Conservation (phyloP, 1,284 basidiomycete species). For the Clitocybe nebularis region DNA sequence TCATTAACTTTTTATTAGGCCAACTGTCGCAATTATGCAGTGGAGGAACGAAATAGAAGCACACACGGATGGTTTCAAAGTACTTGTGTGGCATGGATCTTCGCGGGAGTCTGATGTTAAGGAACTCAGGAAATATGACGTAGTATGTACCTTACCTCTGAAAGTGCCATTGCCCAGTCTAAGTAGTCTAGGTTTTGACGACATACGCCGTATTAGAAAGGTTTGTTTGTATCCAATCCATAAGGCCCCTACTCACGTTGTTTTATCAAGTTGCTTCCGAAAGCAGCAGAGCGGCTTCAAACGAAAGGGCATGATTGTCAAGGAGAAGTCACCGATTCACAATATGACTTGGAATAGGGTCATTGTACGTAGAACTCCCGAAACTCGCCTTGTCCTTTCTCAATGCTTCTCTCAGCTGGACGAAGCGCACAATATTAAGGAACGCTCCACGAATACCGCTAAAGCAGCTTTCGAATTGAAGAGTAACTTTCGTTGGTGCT, state of each 20-base stretch:
- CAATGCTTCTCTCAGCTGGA: constrained; percentile 61
- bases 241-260: neutral
- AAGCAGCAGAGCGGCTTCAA: constrained; percentile 93
- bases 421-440: constrained; percentile 98
- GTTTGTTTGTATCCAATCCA: constrained; percentile 15
- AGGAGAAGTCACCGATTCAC: constrained; percentile 88
- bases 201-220: constrained; percentile 86
- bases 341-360: constrained; percentile 84
- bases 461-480: constrained; percentile 92
- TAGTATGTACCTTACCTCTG: constrained; percentile 52
- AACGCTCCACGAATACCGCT: constrained; percentile 92
- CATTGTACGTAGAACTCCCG: constrained; percentile 38
- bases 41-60: constrained; percentile 94
- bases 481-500: constrained; percentile 87
- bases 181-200: constrained; percentile 50
- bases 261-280: constrained; percentile 70
- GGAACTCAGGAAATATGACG: constrained; percentile 82
- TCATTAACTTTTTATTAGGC: constrained; percentile 38
- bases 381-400: constrained; percentile 3
- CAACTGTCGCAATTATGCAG: constrained; percentile 97
- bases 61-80: constrained; percentile 76
- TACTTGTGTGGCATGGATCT: constrained; percentile 91
- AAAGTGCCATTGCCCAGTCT: constrained; percentile 7
- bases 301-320: constrained; percentile 80
- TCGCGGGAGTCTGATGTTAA: constrained; percentile 59